Conservation (phyloP, 805 yeast species). For the Pichia manshurica region DNA sequence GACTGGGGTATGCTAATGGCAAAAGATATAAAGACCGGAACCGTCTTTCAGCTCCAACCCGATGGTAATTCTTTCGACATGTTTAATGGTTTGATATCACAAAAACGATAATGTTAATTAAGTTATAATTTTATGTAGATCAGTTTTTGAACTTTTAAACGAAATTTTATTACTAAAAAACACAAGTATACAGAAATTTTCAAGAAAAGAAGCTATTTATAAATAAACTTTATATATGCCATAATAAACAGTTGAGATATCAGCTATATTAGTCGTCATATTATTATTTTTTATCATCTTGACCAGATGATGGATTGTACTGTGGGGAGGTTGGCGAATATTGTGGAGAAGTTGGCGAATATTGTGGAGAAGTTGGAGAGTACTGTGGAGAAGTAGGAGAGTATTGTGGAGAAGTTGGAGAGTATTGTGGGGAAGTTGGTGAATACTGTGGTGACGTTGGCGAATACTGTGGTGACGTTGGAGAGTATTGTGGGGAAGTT, state of each 20-base stretch:
- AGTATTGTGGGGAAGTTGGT: conserved; percentile 63
- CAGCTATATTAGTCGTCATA: background rate
- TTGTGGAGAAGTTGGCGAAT: conserved; percentile 63
- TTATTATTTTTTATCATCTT: conserved; percentile 17
- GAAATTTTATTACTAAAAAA: conserved; percentile 11
- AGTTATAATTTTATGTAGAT: background rate
- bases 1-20: conserved; percentile 84
- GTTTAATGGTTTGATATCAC: conserved; percentile 79
- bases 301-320: conserved; percentile 63
- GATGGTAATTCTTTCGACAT: conserved; percentile 98
- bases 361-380: conserved; percentile 73
- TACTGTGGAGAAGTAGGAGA: conserved; percentile 70
- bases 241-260: too few relatives aligned
- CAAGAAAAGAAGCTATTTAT: conserved; percentile 12
- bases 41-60: conserved; percentile 71
- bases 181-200: conserved; percentile 11
- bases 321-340: conserved; percentile 38
- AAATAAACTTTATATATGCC: background rate
- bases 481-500: conserved; percentile 49
- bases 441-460: conserved; percentile 76
- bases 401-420: conserved; percentile 73
- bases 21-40: conserved; percentile 61
- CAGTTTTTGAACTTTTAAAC: conserved; percentile 7
- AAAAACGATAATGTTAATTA: conserved; percentile 31
- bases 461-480: conserved; percentile 60